Conservation (phyloP, 2,329 filamentous ascomycete genomes). For the Aspergillus fijiensis region DNA sequence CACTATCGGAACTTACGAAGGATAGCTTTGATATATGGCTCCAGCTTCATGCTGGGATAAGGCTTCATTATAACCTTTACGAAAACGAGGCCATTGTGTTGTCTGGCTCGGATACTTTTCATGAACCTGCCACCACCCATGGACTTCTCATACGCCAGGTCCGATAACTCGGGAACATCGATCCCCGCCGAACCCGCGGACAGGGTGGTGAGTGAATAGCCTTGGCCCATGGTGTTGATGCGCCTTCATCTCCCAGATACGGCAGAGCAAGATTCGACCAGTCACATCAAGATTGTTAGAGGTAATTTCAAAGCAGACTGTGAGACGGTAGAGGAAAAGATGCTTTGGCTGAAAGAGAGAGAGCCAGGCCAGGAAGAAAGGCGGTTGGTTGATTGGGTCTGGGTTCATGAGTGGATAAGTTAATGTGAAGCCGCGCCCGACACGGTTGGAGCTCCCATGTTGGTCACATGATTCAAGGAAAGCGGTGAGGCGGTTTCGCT, state of each 20-base stretch:
- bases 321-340: not conserved
- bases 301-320: not conserved
- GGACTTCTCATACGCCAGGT: constrained; percentile 87
- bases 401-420: not conserved
- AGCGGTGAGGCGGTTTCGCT: not conserved
- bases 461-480: not conserved
- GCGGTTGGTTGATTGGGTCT: not conserved
- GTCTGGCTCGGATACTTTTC: constrained; percentile 89
- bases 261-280: not conserved
- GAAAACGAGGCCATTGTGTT: constrained; percentile 86
- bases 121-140: constrained; percentile 91
- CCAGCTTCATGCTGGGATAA: constrained; percentile 76
- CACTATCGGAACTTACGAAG: constrained; percentile 56
- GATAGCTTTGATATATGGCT: constrained; percentile 74
- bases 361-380: not conserved
- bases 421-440: not conserved
- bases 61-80: constrained; percentile 96
- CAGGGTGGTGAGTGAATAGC: constrained; percentile 88
- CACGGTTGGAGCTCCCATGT: not conserved
- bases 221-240: constrained; percentile 76
- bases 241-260: constrained; percentile 30
- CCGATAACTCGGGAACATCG: constrained; percentile 86
- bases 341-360: not conserved
- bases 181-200: constrained; percentile 90
- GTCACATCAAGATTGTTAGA: not conserved